Evolutionary conservation across 257 asterid genomes (phyloP), one percentile per base, ranked within the genome.

Genomic region (Gentiana dahurica): DNA sequence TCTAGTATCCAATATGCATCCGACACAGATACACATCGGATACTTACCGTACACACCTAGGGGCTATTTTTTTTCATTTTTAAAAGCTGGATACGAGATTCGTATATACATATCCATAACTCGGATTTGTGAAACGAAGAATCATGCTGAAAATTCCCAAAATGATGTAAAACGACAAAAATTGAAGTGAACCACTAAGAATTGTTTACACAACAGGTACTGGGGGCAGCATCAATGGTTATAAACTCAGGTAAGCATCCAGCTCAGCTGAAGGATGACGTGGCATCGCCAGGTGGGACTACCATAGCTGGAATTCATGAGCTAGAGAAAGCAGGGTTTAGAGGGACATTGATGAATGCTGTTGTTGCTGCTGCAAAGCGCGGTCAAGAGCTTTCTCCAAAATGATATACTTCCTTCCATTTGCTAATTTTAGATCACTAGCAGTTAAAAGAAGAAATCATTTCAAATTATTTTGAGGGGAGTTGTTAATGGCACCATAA

Each of bases 321-420:
- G 67, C 63, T 91, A 71, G 95, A 91, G 51, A 87, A 87, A 79
- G 77, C 84, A 34, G 98, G 95, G 24, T 87, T 91, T 68, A 88
- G 93, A 7, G 95, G 96, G 32, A 77, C 69, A 60, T 71, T 83
- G 73, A 91, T 91, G 89, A 91, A 85, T 37, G 95, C 93, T 11
- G 98, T 91, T 53, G 95, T 83, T 62, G 94, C 96, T 78, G 96
- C 98, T 68, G 85, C 95, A 49, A 85, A 87, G 64, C 95, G 88
- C 35, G 71, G 96, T 54, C 67, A 57, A 57, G 95, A 91, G 51
- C 92, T 91, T 50, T 85, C 96, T 41, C 46, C 46, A 4, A 41
- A 41, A 41, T 41, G 46, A 41, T 5, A 41, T 1, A 7, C 46
- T 12, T 71, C 71, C 64, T 82, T 41, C 71, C 82, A 75, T 61